A percentile compares a stretch with the other conserved stretches of the same genome.
phyloP scores from a whole-genome alignment of 2,329 filamentous ascomycete genomes.

The Lecanicillium sp. region DNA sequence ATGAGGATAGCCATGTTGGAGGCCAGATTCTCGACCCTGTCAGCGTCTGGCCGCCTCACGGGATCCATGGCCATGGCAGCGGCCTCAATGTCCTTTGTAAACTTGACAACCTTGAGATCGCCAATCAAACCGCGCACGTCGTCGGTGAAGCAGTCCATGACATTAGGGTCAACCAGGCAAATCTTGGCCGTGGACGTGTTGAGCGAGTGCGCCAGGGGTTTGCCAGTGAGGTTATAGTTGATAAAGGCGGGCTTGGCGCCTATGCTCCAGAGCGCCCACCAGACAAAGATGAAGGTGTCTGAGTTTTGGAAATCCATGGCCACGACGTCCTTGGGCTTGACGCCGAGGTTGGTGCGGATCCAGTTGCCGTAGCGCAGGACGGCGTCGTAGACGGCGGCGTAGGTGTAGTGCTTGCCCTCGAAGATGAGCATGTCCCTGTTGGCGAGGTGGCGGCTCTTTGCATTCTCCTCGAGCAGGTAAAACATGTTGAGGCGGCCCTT shows the following conservation, averaged over 20 bases:
- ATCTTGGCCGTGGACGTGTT: constrained; percentile 58
- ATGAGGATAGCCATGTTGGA: constrained; percentile 65
- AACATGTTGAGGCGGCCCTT: constrained; percentile 62
- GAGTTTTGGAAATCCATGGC: constrained; percentile 77
- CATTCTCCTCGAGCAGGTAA: constrained; percentile 64
- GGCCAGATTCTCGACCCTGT: constrained; percentile 40
- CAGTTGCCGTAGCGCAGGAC: constrained; percentile 68
- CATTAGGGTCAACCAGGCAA: constrained; percentile 58
- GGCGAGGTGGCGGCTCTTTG: constrained; percentile 40
- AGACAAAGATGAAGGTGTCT: constrained; percentile 65
- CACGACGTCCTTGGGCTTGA: constrained; percentile 67
- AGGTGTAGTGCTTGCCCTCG: constrained; percentile 62
- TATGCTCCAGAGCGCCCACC: constrained; percentile 73
- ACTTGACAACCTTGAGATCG: constrained; percentile 50
- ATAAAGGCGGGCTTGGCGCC: constrained; percentile 79
- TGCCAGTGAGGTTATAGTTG: constrained; percentile 74
- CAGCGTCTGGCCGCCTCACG: constrained; percentile 49
- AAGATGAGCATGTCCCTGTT: constrained; percentile 57
- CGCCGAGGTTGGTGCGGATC: constrained; percentile 55
- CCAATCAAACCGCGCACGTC: constrained; percentile 44
- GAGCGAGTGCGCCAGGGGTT: constrained; percentile 66
- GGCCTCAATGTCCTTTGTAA: constrained; percentile 50
- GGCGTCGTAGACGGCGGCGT: constrained; percentile 62
- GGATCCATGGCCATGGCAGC: constrained; percentile 44
- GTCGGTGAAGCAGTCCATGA: constrained; percentile 47